phyloP scores from a whole-genome alignment of 345 rosid species.

The Euphorbia tirucalli region DNA sequence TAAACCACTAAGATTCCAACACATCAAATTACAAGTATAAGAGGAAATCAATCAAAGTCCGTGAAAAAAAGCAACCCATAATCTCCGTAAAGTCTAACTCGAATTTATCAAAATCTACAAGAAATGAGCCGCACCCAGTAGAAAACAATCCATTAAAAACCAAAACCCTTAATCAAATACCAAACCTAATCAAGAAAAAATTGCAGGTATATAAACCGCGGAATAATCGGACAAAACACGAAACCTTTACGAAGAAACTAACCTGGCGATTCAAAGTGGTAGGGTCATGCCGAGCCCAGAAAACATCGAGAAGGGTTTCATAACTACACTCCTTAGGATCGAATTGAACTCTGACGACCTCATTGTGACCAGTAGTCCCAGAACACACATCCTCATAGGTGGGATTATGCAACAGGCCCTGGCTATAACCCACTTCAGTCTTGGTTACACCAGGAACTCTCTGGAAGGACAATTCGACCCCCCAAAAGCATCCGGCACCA shows the following conservation, averaged over 20 bases:
- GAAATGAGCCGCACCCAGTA: too few relatives aligned
- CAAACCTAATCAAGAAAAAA: not conserved
- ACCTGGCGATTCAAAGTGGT: slow-evolving; percentile 95
- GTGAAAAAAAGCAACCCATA: too few relatives aligned
- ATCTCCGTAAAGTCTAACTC: too few relatives aligned
- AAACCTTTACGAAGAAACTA: not conserved
- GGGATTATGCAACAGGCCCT: slow-evolving; percentile 64
- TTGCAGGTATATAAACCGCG: not conserved
- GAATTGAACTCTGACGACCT: slow-evolving; percentile 85
- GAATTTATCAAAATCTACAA: too few relatives aligned
- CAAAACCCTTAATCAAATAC: not conserved
- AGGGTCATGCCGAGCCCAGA: slow-evolving; percentile 94
- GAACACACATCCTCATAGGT: slow-evolving; percentile 75
- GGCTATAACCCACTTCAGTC: slow-evolving; percentile 85
- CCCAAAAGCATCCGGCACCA: slow-evolving; percentile 99
- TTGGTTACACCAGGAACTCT: slow-evolving; percentile 71
- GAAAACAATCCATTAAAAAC: too few relatives aligned
- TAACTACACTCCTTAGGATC: slow-evolving; percentile 75
- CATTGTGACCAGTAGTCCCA: slow-evolving; percentile 64
- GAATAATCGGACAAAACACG: not conserved
- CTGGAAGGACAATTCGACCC: slow-evolving; percentile 85
- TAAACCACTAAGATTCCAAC: not conserved
- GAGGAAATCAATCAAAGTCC: not conserved
- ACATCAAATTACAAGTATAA: not conserved
- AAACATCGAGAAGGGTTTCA: slow-evolving; percentile 65